Percentiles rank a stretch among this genome's conserved stretches.
Conservation (phyloP, 2,329 filamentous ascomycete genomes). For the Fusarium palustre region DNA sequence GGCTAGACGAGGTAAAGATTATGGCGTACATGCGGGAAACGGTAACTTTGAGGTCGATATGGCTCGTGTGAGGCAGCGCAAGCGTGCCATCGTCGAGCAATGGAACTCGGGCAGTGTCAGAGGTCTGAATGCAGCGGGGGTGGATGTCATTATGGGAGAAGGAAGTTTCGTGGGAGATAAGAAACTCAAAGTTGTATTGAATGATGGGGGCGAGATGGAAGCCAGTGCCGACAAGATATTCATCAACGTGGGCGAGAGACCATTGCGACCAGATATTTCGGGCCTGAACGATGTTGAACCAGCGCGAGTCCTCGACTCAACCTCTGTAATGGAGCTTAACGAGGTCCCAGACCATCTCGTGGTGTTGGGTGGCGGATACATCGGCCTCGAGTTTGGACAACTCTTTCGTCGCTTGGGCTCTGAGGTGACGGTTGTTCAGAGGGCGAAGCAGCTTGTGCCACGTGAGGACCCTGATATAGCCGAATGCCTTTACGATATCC, state of each 20-base stretch:
- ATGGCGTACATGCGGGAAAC: slow-evolving; percentile 56
- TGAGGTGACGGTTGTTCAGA: slow-evolving; percentile 61
- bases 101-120: slow-evolving; percentile 62
- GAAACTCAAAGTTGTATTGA: slow-evolving; percentile 51
- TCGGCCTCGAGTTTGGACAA: slow-evolving; percentile 66
- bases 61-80: slow-evolving; percentile 62
- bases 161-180: slow-evolving; percentile 58
- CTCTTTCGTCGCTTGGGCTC: slow-evolving; percentile 63
- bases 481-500: slow-evolving; percentile 55
- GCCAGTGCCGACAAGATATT: slow-evolving; percentile 58
- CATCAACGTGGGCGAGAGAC: slow-evolving; percentile 60
- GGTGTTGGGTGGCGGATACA: slow-evolving; percentile 64
- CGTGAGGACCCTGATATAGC: slow-evolving; percentile 63
- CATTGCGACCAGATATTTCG: slow-evolving; percentile 53
- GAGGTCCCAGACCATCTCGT: slow-evolving; percentile 61
- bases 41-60: slow-evolving; percentile 57
- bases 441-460: slow-evolving; percentile 56
- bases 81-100: slow-evolving; percentile 63
- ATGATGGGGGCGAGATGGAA: slow-evolving; percentile 48
- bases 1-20: slow-evolving; percentile 56
- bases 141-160: slow-evolving; percentile 60
- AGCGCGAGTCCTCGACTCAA: slow-evolving; percentile 59
- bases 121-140: slow-evolving; percentile 54
- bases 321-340: slow-evolving; percentile 60
- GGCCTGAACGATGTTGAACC: slow-evolving; percentile 53